Conservation (phyloP, 257 asterid species). For the Primulina huaijiensis region DNA sequence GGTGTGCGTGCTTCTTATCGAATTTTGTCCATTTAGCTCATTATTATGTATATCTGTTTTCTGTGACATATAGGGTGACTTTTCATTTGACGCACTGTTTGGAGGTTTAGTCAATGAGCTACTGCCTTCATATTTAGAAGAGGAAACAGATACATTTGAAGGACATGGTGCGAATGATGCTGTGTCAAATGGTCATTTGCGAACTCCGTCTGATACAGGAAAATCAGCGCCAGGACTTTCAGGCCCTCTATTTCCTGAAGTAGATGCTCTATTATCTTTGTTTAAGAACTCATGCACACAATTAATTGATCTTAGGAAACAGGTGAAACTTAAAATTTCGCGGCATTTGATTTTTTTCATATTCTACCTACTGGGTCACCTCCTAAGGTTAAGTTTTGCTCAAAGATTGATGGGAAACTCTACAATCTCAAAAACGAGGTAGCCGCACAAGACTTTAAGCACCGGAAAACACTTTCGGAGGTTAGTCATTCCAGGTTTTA, state of each 20-base stretch:
- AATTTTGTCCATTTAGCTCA: conserved; percentile 26
- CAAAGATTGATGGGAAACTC: conserved; percentile 86
- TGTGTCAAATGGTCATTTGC: conserved; percentile 66
- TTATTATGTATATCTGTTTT: conserved; percentile 20
- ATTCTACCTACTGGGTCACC: conserved; percentile 18
- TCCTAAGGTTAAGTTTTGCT: conserved; percentile 30
- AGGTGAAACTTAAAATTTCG: conserved; percentile 38
- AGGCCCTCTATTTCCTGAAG: conserved; percentile 87
- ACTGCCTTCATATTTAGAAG: conserved; percentile 86
- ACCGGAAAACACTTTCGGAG: conserved; percentile 91
- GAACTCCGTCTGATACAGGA: conserved; percentile 61
- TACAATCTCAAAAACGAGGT: conserved; percentile 77
- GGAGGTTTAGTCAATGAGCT: conserved; percentile 85
- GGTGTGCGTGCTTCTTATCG: conserved; percentile 1
- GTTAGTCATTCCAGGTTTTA: conserved; percentile 33
- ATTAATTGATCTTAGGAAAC: conserved; percentile 82
- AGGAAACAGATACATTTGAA: conserved; percentile 58
- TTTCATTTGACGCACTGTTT: conserved; percentile 88
- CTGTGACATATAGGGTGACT: conserved; percentile 65
- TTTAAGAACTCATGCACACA: conserved; percentile 80
- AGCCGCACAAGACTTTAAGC: conserved; percentile 80
- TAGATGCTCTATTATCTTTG: conserved; percentile 77
- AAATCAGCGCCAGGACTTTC: conserved; percentile 51
- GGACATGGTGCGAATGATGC: conserved; percentile 65
- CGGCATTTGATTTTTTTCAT: conserved; percentile 6